Evolutionary conservation across 1,284 basidiomycete species (phyloP).

Genomic region (Leccinum fuscescens): DNA sequence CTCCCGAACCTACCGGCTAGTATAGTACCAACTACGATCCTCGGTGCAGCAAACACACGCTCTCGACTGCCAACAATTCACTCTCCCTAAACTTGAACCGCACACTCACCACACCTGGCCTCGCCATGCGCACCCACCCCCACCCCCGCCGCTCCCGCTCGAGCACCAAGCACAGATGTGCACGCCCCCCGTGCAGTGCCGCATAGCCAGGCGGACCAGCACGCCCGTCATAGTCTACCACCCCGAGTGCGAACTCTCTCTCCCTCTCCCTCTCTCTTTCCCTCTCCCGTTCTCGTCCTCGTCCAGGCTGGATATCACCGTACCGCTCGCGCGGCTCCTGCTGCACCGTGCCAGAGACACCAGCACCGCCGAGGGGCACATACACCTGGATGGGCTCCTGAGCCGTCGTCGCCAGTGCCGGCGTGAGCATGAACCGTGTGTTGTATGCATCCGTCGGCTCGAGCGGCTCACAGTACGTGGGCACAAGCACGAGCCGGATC

Average conservation of each 20-base stretch:
- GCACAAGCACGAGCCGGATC: slow-evolving; percentile 3
- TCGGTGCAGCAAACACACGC: slow-evolving; percentile 24
- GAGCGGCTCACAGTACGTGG: slow-evolving; percentile 22
- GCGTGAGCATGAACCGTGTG: slow-evolving; percentile 19
- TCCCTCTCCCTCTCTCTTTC: not conserved
- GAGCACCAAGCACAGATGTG: slow-evolving; percentile 28
- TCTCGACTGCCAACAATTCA: slow-evolving; percentile 24
- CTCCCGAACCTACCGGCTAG: not conserved
- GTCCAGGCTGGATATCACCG: slow-evolving; percentile 12
- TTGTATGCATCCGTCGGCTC: slow-evolving; percentile 13
- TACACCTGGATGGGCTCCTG: slow-evolving; percentile 27
- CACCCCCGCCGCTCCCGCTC: slow-evolving; percentile 22
- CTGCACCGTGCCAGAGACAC: not conserved
- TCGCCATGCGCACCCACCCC: slow-evolving; percentile 23
- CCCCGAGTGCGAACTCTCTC: slow-evolving; percentile 13
- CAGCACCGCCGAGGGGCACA: slow-evolving; percentile 3
- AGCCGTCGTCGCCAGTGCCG: slow-evolving; percentile 10
- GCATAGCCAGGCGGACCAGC: slow-evolving; percentile 26
- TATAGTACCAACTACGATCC: slow-evolving; percentile 8
- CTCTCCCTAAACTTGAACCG: slow-evolving; percentile 23
- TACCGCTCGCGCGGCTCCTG: slow-evolving; percentile 13
- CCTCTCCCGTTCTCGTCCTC: not conserved
- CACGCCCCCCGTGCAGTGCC: slow-evolving; percentile 19
- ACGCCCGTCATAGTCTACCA: slow-evolving; percentile 26
- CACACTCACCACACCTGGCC: slow-evolving; percentile 22